A percentile compares a stretch with the other conserved stretches of the same genome.
Evolutionary conservation across 2,329 filamentous ascomycete genomes (phyloP).

Genomic region (Apiospora marii): DNA sequence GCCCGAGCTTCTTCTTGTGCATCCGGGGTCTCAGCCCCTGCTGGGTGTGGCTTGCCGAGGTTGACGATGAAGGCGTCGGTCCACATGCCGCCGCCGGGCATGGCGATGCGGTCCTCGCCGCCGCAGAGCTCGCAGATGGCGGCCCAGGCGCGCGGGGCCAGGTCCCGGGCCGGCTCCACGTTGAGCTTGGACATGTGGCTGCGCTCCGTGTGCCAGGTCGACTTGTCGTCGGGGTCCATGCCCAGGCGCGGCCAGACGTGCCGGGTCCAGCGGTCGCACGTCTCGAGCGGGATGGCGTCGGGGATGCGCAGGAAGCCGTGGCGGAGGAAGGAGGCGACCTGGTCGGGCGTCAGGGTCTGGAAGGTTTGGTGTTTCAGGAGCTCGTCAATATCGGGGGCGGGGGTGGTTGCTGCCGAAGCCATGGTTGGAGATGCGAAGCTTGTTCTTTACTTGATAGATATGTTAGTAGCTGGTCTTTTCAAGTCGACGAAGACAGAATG

Average conservation of each 20-base stretch:
- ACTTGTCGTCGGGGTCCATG: constrained; percentile 58
- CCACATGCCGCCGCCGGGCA: constrained; percentile 50
- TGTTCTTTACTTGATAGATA: too few species aligned
- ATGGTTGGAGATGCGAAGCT: background rate
- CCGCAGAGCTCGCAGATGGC: constrained; percentile 61
- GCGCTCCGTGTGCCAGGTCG: constrained; percentile 60
- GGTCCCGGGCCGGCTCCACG: constrained; percentile 48
- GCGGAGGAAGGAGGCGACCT: background rate
- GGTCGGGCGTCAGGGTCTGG: background rate
- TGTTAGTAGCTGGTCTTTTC: background rate
- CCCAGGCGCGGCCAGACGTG: constrained; percentile 45
- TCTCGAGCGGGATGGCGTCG: background rate
- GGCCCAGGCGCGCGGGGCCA: constrained; percentile 61
- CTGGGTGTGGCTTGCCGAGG: constrained; percentile 49
- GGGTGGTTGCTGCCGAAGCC: background rate
- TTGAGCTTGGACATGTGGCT: constrained; percentile 60
- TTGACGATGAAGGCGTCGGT: constrained; percentile 64
- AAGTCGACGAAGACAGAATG: background rate
- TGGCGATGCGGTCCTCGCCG: constrained; percentile 52
- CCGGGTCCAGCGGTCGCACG: background rate
- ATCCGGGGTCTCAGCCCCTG: constrained; percentile 41
- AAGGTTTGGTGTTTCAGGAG: background rate
- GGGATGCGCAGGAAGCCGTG: background rate
- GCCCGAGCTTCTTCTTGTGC: constrained; percentile 40
- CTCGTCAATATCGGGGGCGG: background rate